Percentiles rank a stretch among this genome's conserved stretches.
Conservation (phyloP, 345 rosid genomes). For the Eucalyptus camaldulensis region DNA sequence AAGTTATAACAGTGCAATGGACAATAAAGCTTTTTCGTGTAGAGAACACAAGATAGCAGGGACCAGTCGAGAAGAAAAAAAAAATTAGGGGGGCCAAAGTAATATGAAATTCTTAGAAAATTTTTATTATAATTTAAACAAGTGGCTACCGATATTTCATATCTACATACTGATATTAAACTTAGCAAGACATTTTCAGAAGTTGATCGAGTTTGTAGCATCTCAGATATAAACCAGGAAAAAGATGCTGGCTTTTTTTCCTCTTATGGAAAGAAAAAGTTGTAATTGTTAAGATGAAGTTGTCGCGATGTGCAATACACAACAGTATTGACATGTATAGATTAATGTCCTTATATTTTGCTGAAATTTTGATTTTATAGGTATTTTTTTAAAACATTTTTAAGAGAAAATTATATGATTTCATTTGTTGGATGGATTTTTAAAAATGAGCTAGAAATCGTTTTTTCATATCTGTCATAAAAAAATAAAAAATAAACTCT, state of each 20-base stretch:
- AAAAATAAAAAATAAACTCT: too few relatives aligned
- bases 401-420: too few relatives aligned
- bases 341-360: background rate
- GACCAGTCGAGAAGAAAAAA: background rate
- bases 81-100: rapidly evolving
- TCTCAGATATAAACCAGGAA: background rate
- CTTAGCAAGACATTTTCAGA: background rate
- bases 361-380: background rate
- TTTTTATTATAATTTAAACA: background rate
- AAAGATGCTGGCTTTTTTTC: background rate
- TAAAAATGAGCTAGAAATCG: background rate
- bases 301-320: background rate
- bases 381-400: too few relatives aligned
- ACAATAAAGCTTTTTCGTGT: background rate
- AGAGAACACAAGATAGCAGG: background rate
- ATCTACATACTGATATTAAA: background rate
- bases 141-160: background rate
- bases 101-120: too few relatives aligned
- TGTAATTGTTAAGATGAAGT: background rate
- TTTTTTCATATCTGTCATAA: background rate
- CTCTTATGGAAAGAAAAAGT: background rate
- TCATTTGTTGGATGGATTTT: background rate
- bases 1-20: too few relatives aligned
- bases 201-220: background rate
- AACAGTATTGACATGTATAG: background rate